Conservation (phyloP, 768 basidiomycete species). For the Serendipita sp. region DNA sequence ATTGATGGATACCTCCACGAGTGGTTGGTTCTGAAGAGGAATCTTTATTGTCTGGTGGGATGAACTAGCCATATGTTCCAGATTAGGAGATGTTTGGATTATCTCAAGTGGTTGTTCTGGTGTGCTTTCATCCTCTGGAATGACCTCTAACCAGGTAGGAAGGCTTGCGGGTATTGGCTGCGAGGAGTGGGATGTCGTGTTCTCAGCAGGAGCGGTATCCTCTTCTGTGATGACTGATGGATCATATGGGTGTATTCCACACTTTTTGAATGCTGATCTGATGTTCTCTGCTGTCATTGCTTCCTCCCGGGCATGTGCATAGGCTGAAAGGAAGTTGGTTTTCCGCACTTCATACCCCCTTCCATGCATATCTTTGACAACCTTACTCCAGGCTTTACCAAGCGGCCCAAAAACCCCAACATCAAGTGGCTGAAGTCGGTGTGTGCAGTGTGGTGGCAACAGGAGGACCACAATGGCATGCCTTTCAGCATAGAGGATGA, state of each 20-base stretch:
- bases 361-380: background rate
- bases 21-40: no score
- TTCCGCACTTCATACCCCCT: background rate
- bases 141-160: no score
- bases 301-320: background rate
- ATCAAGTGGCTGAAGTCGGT: constrained; percentile 24
- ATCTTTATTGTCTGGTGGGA: no score
- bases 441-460: constrained; percentile 24
- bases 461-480: constrained; percentile 23
- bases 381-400: background rate
- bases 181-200: no score
- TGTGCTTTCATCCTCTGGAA: no score
- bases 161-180: no score
- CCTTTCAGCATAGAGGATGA: constrained; percentile 18
- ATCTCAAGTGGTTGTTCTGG: no score
- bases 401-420: constrained; percentile 22
- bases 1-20: no score
- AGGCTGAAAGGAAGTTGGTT: background rate
- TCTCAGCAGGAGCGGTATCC: no score
- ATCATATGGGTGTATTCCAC: background rate
- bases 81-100: no score
- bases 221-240: no score
- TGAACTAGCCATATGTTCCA: no score
- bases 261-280: background rate
- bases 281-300: constrained; percentile 5